Evolutionary conservation across 257 asterid genomes (phyloP).

Genomic region (Nicotiana tomentosiformis): DNA sequence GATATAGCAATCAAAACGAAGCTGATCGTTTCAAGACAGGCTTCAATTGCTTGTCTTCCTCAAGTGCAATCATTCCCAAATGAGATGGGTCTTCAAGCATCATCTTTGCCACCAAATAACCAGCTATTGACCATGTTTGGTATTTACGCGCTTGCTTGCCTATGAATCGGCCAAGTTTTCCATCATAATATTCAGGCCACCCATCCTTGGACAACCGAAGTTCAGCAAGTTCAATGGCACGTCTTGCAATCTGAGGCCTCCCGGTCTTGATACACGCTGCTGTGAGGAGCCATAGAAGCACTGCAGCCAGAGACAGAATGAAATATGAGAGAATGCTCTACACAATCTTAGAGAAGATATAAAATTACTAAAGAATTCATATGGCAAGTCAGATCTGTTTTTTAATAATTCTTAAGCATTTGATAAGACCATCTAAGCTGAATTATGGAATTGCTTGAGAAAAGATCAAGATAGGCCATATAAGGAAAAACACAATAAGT

Average conservation of each 20-base stretch:
- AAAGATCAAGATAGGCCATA: neutral
- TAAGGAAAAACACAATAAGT: neutral
- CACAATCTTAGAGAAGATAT: neutral
- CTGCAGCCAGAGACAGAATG: constrained; percentile 31
- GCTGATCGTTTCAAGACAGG: constrained; percentile 50
- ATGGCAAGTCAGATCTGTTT: neutral
- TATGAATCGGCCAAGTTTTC: constrained; percentile 45
- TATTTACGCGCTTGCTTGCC: constrained; percentile 61
- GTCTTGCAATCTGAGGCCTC: constrained; percentile 58
- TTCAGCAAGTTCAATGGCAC: constrained; percentile 58
- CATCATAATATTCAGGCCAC: constrained; percentile 71
- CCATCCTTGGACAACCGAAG: constrained; percentile 50
- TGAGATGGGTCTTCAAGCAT: constrained; percentile 68
- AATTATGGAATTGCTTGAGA: neutral
- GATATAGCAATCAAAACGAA: constrained; percentile 22
- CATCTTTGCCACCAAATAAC: constrained; percentile 64
- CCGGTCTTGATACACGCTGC: constrained; percentile 67
- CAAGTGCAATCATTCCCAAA: constrained; percentile 54
- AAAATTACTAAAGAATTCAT: neutral
- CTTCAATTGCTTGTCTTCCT: constrained; percentile 54
- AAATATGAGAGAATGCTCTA: neutral
- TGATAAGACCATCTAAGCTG: neutral
- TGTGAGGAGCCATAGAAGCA: constrained; percentile 60
- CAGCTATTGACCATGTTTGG: constrained; percentile 67
- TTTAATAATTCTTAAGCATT: neutral